Base-by-base conservation (phyloP, 345 rosid species). In the Barbarea vulgaris region DNA sequence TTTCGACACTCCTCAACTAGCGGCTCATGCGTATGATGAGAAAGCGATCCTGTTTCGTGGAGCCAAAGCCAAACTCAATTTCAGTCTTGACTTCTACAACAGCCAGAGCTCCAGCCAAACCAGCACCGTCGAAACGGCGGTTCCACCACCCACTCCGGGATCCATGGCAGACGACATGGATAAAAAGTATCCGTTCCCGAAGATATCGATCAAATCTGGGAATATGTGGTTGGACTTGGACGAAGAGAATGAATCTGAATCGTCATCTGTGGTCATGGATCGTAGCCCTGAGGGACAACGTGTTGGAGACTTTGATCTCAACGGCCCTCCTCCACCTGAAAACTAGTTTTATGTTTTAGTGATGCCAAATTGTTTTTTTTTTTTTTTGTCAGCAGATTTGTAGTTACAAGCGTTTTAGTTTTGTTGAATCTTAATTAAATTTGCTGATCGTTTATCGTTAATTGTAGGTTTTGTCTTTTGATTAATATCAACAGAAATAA, bases 41-140 rank as follows among this genome's bases (percentile, higher is more conserved):
- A 87, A 87, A 1, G 96, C 96, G 1, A 72, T 84, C 3, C 80
- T 78, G n/a, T 87, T 90, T 68, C 97, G 92, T 15, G 97, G 97
- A 41, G 77, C 85, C n/a, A 92, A 87, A 71, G 97, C 96, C 25
- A 92, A 88, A 63, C 88, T 91, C n/a, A 92, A 92, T 56, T 90
- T 92, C 53, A 76, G 84, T n/a, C 9, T 6, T n/a, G 50, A 7
- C 4, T n/a, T 1, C 19, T 31, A 31, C 34, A 31, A 6, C 34
- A 31, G 6, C 34, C 7, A 31, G 34, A 7, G 34, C 34, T n/a
- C 2, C 21, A 44, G 50, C 50, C 50, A 44, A 73, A 84, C 81
- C 53, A 87, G 90, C 69, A 87, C 93, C 47, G 88, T 87, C 15
- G 89, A 86, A 69, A 87, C 91, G 0, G 84, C 83, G 9, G 76